phyloP scores from a whole-genome alignment of 2,329 filamentous ascomycete species.

The Elsinoe perseae region DNA sequence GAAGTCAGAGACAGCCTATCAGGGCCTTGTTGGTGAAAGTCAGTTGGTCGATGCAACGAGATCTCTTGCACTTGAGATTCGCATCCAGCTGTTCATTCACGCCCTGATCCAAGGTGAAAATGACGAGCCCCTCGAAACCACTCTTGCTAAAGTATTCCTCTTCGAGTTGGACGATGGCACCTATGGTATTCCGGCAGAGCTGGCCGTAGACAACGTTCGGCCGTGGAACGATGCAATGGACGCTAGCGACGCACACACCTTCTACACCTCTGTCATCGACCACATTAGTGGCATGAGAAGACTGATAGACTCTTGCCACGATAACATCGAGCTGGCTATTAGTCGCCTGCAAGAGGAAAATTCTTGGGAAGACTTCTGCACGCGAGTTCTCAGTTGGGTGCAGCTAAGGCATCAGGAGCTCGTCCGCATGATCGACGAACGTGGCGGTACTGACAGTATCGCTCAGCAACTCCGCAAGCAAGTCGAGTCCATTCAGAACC shows the following conservation, averaged over 20 bases:
- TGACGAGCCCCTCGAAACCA: slow-evolving; percentile 33
- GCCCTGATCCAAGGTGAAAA: slow-evolving; percentile 6
- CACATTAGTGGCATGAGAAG: background rate
- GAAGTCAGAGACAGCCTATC: background rate
- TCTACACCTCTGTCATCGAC: slow-evolving; percentile 6
- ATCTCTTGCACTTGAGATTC: slow-evolving; percentile 44
- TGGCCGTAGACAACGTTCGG: background rate
- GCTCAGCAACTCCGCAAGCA: background rate
- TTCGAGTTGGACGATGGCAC: background rate
- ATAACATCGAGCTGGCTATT: background rate
- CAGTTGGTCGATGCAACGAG: slow-evolving; percentile 38
- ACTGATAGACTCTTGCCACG: background rate
- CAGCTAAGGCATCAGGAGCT: slow-evolving; percentile 7
- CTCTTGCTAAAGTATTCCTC: slow-evolving; percentile 37
- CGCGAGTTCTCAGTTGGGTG: background rate
- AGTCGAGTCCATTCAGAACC: background rate
- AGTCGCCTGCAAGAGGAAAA: background rate
- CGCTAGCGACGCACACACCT: background rate
- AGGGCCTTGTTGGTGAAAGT: slow-evolving; percentile 32
- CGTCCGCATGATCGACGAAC: slow-evolving; percentile 2
- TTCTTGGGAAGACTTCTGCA: slow-evolving; percentile 9
- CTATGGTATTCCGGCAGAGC: slow-evolving; percentile 9
- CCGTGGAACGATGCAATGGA: background rate
- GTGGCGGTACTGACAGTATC: slow-evolving; percentile 1
- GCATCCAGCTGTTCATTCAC: slow-evolving; percentile 39